Evolutionary conservation across 2,329 filamentous ascomycete genomes (phyloP), one percentile per base, ranked within the genome.

Genomic region (Salinomyces thailandicus): DNA sequence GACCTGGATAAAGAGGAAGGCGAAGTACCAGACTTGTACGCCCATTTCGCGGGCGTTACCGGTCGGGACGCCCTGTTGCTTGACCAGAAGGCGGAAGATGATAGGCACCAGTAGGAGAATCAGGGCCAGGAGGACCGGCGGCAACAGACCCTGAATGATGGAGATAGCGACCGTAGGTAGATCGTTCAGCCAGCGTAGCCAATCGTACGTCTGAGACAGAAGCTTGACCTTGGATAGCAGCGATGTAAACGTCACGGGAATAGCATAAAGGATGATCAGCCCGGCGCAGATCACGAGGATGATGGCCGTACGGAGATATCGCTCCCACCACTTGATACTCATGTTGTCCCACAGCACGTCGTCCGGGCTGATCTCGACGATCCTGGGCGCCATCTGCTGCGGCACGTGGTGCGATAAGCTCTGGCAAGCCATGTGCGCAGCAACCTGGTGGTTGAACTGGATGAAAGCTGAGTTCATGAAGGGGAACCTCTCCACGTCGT

Each of bases 261-360:
- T 76, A 30, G 86, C 83, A 85, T 87, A 98, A 14, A 91, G 72
- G 45, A 95, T 68, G 33, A 93, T 74, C 72, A 96, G 85, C 5
- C 69, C 82, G 22, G 70, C 59, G 5, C 93, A 79, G 16, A 81
- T 50, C 5, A 65, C 60, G 18, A 85, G 63, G 8, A 89, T 79
- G 6, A 80, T 57, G 22, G 67, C 72, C 2, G 77, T 78, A 18
- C 85, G 75, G 18, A 85, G 53, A 70, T 89, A 94, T 38, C 80
- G 74, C 44, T 89, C 79, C 86, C 87, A 96, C 89, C 91, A 96
- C 37, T 73, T 77, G 50, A 95, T 81, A 0, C 85, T 87, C 79
- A 98, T 89, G 55, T 98, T 98, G 47, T 93, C 85, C 91, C 91
- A 98, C 27, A 93, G 72, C 6, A 98, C 85, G 55, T 96, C 87